phyloP scores from a whole-genome alignment of 768 basidiomycete genomes.

The Mycena vitilis region DNA sequence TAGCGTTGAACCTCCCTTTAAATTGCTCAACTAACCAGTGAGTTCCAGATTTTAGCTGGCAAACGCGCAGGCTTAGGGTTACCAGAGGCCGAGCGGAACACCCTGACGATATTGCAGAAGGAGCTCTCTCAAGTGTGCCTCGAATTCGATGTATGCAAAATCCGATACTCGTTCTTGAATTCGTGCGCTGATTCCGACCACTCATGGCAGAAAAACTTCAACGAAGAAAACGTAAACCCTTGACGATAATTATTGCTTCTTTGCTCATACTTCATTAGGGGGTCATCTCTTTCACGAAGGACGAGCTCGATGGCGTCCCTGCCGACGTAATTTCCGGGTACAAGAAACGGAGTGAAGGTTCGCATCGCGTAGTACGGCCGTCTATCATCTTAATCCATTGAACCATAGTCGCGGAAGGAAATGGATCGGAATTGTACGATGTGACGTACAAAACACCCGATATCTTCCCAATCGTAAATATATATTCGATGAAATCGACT shows the following conservation, averaged over 20 bases:
- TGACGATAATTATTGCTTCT: slow-evolving; percentile 46
- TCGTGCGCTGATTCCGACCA: slow-evolving; percentile 3
- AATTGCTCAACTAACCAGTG: slow-evolving; percentile 1
- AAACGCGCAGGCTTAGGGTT: slow-evolving; percentile 83
- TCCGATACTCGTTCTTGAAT: neutral
- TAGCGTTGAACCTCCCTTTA: slow-evolving; percentile 36
- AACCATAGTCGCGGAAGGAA: no score
- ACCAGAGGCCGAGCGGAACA: slow-evolving; percentile 68
- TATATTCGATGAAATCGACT: no score
- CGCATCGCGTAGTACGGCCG: no score
- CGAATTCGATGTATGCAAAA: slow-evolving; percentile 78
- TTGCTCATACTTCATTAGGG: slow-evolving; percentile 53
- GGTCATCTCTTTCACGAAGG: slow-evolving; percentile 69
- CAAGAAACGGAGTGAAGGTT: slow-evolving; percentile 69
- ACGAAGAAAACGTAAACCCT: slow-evolving; percentile 72
- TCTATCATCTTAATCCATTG: no score
- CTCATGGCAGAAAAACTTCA: slow-evolving; percentile 79
- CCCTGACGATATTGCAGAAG: slow-evolving; percentile 75
- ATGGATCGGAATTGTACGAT: slow-evolving; percentile 76
- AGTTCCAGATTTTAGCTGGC: slow-evolving; percentile 71
- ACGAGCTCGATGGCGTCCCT: slow-evolving; percentile 86
- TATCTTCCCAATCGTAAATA: slow-evolving; percentile 79
- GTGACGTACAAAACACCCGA: slow-evolving; percentile 88
- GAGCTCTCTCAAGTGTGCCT: slow-evolving; percentile 79
- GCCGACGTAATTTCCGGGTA: slow-evolving; percentile 84